Percentiles rank a stretch among this genome's conserved stretches.
Conservation (phyloP, 2,329 filamentous ascomycete genomes). For the Alternaria rosae region DNA sequence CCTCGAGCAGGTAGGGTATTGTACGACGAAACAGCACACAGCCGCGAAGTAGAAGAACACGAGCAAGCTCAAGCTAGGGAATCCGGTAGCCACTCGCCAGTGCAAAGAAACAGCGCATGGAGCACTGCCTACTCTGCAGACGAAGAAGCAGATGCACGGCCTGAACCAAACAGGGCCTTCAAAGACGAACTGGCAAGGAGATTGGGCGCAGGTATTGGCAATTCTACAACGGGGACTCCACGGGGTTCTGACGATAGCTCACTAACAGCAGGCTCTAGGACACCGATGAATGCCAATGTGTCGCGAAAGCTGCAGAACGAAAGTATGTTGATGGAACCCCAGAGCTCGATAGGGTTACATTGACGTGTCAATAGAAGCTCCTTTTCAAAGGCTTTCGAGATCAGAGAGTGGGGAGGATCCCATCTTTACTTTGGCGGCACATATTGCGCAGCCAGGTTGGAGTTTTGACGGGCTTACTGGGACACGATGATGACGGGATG, state of each 20-base stretch:
- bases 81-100: not conserved
- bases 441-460: constrained; percentile 1
- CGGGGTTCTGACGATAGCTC: not conserved
- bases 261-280: constrained; percentile 3
- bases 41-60: constrained; percentile 15
- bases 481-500: not conserved
- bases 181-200: not conserved
- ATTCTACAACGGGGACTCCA: not conserved
- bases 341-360: not conserved
- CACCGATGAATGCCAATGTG: constrained; percentile 2
- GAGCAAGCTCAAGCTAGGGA: constrained; percentile 18
- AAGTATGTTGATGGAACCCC: not conserved
- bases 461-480: not conserved
- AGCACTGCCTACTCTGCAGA: not conserved
- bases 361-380: not conserved
- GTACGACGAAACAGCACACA: constrained; percentile 19
- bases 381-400: not conserved
- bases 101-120: not conserved
- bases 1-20: not conserved
- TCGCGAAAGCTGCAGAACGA: not conserved
- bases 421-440: not conserved
- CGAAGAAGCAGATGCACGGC: not conserved
- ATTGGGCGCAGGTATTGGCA: not conserved
- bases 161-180: constrained; percentile 6
- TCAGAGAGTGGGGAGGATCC: not conserved